Base-by-base conservation (phyloP, 306 rosid genomes). In the Dryas drummondii region DNA sequence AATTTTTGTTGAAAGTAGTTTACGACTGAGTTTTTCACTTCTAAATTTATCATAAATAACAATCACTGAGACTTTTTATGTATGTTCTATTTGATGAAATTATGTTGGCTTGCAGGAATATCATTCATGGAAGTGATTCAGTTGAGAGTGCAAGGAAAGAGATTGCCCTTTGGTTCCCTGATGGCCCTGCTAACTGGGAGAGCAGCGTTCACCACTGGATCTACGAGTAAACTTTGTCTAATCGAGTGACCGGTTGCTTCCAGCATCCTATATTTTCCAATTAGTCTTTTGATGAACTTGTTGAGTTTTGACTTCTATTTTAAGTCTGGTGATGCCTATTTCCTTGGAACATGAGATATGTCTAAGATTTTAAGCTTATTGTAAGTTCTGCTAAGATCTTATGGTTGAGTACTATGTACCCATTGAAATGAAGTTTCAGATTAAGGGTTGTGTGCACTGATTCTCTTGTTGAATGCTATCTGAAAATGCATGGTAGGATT, bases 111-210 rank as follows among this genome's bases (percentile, higher is more conserved):
- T 83, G 73, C 84, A 94, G 98, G 89, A 94, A 94, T 27, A 89
- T 94, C 50, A 91, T 91, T 76, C 98, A 94, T 76, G 98, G 98
- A 88, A 94, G 97, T 58, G 98, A 94, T 68, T 79, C 97, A 0
- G 90, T 85, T 42, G 98, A 94, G 83, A 88, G 93, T 67, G 97
- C 91, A 4, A 61, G 42, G 78, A 94, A 91, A 82, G 98, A 94
- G 82, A 94, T 94, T 70, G 96, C 88, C 8, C 77, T 94, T 64
- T 94, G 98, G 98, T 94, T 94, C 85, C 91, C 96, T 1, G 96
- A 94, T 5, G 97, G 97, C 22, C 82, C 91, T 45, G 88, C 80
- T 45, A 7, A 45, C 77, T 94, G 97, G 97, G 81, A 90, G 86
- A 88, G 98, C 91, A 81, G 88, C 76, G 78, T 78, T 52, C 94